Evolutionary conservation across 2,329 filamentous ascomycete species (phyloP).

Genomic region (Pleomassaria siparia): DNA sequence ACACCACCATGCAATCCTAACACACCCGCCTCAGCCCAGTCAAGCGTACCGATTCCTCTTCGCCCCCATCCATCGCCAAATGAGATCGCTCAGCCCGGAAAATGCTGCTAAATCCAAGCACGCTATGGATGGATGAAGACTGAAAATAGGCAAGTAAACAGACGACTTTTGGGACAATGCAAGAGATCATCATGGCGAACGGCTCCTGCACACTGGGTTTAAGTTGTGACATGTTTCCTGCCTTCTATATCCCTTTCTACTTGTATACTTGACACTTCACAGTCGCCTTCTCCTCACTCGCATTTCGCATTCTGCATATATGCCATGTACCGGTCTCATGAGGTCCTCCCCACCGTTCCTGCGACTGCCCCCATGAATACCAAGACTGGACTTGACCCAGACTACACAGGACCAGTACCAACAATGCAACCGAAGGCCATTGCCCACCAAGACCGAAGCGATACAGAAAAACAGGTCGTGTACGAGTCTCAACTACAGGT

Average conservation of each 20-base stretch:
- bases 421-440: not conserved
- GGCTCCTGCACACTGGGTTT: not conserved
- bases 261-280: not conserved
- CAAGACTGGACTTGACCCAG: not conserved
- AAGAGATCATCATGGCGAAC: not conserved
- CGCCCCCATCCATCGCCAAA: not conserved
- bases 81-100: not conserved
- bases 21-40: not conserved
- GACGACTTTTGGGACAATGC: not conserved
- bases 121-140: not conserved
- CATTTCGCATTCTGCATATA: not conserved
- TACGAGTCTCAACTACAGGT: not conserved
- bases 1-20: not conserved
- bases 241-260: not conserved
- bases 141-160: too few relatives aligned
- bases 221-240: not conserved
- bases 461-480: not conserved
- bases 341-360: not conserved
- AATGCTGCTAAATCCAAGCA: not conserved
- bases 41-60: not conserved
- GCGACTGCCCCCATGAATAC: not conserved
- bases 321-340: not conserved
- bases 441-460: not conserved
- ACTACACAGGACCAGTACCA: not conserved
- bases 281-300: not conserved